Base-by-base conservation (phyloP, 805 yeast genomes). In the Wickerhamomyces xylosicus region DNA sequence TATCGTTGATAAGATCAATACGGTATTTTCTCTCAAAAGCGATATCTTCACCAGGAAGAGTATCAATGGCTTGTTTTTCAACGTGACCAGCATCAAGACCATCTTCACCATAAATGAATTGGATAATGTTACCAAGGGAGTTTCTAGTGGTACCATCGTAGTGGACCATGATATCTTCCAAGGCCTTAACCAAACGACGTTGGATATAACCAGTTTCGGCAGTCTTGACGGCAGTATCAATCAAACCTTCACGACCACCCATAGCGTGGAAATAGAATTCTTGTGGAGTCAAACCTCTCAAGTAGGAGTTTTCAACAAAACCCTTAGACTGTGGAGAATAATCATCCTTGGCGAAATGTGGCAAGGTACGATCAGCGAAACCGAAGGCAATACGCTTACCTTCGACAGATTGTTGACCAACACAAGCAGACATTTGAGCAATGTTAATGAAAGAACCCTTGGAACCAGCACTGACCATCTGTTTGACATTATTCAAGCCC, bases 161-260 rank as follows among this genome's bases (percentile, higher is more conserved):
- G 58, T 90, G 95, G 34, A 89, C 97, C 94, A 87, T 87, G 48
- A 89, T 86, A 66, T 89, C 97, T 59, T 89, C 97, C 63, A 89
- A 67, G 21, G 97, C 97, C 62, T 90, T 90, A 35, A 90, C 95
- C 61, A 90, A 69, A 74, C 97, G 90, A 72, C 97, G 90, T 67
- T 90, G 97, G 57, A 90, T 89, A 62, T 90, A 90, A 67, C 97
- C 97, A 20, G 97, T 89, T 66, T 90, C 97, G 3, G 99, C 97
- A 33, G 99, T 92, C 63, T 92, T 92, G 36, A 92, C 99, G 14
- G 99, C 99, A 40, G 99, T 92, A 73, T 92, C 99, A 60, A 92
- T 94, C 59, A 92, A 72, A 72, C 99, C 99, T 69, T 92, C 99
- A 74, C 99, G 86, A 70, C 99, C 99, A 57, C 98, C 97, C 96